Evolutionary conservation across 257 asterid genomes (phyloP), one percentile per base, ranked within the genome.

Genomic region (Striga asiatica): DNA sequence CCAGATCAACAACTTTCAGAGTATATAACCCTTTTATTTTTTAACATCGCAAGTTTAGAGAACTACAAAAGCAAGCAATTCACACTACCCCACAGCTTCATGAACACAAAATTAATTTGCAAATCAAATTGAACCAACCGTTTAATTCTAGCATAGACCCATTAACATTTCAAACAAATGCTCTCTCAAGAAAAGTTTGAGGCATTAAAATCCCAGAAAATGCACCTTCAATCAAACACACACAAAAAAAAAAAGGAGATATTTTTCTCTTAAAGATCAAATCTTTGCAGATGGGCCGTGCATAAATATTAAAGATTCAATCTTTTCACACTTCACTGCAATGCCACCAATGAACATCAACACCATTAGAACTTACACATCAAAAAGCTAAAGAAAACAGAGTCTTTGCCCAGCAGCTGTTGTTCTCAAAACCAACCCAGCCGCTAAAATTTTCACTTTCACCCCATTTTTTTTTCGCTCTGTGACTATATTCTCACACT

Each of bases 331-430:
- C 37, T 56, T 55, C 56, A 53, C 28, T 38, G 27, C 51, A 50
- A 47, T 35, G 29, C 6, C n/a, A 21, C 50, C 47, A 43, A 23
- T 18, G 8, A 48, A 60, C 12, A 20, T 2, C 8, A 25, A 12
- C 14, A 12, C 6, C 39, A 32, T 11, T 18, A 54, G 67, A 50
- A 59, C 86, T 77, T 46, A 76, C 80, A 64, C 60, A 74, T 29
- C 12, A 43, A 13, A 51, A 17, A 0, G 64, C 47, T 50, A 50
- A 29, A 61, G 37, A 25, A 74, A 66, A 66, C 54, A 17, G 47
- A 69, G 55, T 71, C 72, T 78, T n/a, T 67, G 67, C 66, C 66
- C 70, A 80, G 88, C 84, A 79, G 89, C 89, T 68, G 77, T 56
- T 78, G 76, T 64, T 69, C 56, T 58, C 60, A 54, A 73, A 60